Conservation (phyloP, 1,139 yeast genomes). For the Pneumocystis carinii region DNA sequence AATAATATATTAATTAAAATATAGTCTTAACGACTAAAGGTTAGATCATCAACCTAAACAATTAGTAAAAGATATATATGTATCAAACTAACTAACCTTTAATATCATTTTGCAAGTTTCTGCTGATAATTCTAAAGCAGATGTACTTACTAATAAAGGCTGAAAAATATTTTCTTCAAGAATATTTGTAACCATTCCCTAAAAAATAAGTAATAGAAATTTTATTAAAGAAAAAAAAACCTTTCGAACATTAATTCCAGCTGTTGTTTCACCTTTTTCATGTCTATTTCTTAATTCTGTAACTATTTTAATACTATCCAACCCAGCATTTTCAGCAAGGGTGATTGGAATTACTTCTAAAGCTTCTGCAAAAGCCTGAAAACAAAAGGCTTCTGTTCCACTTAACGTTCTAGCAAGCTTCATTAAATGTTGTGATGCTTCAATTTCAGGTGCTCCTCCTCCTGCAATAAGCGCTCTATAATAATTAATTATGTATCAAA, state of each 20-base stretch:
- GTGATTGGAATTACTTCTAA: constrained; percentile 94
- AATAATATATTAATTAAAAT: background rate
- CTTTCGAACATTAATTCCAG: constrained; percentile 92
- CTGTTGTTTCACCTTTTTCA: constrained; percentile 76
- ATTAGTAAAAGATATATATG: constrained; percentile 26
- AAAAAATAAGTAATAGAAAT: background rate
- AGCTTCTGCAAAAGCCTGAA: constrained; percentile 91
- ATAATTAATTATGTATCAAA: background rate
- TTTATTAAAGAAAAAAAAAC: background rate
- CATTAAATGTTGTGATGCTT: constrained; percentile 65
- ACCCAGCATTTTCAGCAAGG: constrained; percentile 93
- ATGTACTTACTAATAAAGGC: constrained; percentile 86
- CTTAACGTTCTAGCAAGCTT: constrained; percentile 64
- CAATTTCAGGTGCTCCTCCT: constrained; percentile 98
- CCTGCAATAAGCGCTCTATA: constrained; percentile 74
- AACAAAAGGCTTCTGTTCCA: constrained; percentile 89
- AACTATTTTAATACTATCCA: constrained; percentile 85
- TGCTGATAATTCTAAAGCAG: constrained; percentile 86
- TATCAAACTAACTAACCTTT: constrained; percentile 72
- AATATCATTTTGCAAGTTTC: constrained; percentile 91
- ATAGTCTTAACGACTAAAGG: background rate
- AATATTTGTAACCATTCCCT: constrained; percentile 78
- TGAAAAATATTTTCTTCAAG: constrained; percentile 89
- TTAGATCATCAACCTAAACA: background rate
- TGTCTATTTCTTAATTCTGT: constrained; percentile 89